Base-by-base conservation (phyloP, 192 early-diverging fungal genomes). In the Coemansia sp. region DNA sequence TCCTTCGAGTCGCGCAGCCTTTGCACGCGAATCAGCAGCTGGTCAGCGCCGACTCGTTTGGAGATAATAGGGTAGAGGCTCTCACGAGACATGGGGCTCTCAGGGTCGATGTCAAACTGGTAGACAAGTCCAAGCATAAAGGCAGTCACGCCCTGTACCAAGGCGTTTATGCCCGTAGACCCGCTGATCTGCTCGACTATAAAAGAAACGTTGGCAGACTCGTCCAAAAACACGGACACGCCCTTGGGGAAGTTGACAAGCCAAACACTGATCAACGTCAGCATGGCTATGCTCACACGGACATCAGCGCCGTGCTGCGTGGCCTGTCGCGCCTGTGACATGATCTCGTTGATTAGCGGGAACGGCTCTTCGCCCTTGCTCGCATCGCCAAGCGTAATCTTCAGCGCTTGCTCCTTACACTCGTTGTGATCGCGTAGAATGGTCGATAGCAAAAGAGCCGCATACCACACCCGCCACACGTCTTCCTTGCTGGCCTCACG, bases 131-230 rank as follows among this genome's bases (percentile, higher is more conserved):
- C 92, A 29, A 97, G 79, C 34, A 97, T 73, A 76, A 92, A 97
- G 5, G 96, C 94, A 3, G 93, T 88, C 47, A 97, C 78, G 10
- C 97, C 96, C 82, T 99, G 97, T 0, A 96, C 90, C 46, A 94
- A 79, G 27, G 93, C 88, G 67, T 96, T 92, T 40, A 93, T 88
- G 9, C 91, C 90, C 38, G 96, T 93, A 1, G 94, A 91, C 60
- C 95, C 92, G 61, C 86, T 93, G 55, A 99, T 92, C 79, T 94
- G 89, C 74, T 96, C 94, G 16, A 97, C 94, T 33, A 99, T 75
- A 85, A 96, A 97, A 66, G 96, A 91, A 15, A 97, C 79, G 73
- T 97, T 95, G 18, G 91, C 87, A 11, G 91, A 91, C 79, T 99
- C 96, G 7, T 92, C 90, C 46, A 99, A 81, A 71, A 97, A 92